These are phyloP conservation scores for Glycyrrhiza uralensis DNA, from an alignment of 306 rosid species.

Conservation along the genomic window DNA sequence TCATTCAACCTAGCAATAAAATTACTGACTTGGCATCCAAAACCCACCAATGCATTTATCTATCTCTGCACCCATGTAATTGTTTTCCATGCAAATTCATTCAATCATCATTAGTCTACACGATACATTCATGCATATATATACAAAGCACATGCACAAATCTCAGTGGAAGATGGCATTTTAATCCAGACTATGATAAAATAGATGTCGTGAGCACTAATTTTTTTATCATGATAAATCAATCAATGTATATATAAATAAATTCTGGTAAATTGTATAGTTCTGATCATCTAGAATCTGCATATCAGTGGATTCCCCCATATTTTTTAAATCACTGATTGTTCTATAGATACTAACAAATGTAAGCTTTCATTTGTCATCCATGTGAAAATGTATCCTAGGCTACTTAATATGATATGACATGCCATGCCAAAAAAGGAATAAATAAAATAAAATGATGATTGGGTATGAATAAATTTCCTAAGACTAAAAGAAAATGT, in stretches of 20 bases:
- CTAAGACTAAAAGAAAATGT: background rate
- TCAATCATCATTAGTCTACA: background rate
- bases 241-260: background rate
- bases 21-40: no score
- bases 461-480: background rate
- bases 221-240: background rate
- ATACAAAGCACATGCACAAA: background rate
- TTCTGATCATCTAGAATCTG: background rate
- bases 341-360: background rate
- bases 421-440: background rate
- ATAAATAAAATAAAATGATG: background rate
- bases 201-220: background rate
- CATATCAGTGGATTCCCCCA: background rate
- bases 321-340: background rate
- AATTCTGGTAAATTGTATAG: background rate
- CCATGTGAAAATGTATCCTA: background rate
- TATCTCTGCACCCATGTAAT: background rate
- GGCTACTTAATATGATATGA: background rate
- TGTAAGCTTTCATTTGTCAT: background rate
- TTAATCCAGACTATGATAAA: conserved; percentile 9
- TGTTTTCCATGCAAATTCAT: conserved; percentile 3
- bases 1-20: conserved; percentile 22
- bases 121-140: background rate
- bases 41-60: no score
- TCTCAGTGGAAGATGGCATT: conserved; percentile 15